Percentiles rank a stretch among this genome's conserved stretches.
These are phyloP conservation scores for Zancudomyces culisetae DNA, from an alignment of 371 early-diverging fungal species.

Conservation along the genomic window DNA sequence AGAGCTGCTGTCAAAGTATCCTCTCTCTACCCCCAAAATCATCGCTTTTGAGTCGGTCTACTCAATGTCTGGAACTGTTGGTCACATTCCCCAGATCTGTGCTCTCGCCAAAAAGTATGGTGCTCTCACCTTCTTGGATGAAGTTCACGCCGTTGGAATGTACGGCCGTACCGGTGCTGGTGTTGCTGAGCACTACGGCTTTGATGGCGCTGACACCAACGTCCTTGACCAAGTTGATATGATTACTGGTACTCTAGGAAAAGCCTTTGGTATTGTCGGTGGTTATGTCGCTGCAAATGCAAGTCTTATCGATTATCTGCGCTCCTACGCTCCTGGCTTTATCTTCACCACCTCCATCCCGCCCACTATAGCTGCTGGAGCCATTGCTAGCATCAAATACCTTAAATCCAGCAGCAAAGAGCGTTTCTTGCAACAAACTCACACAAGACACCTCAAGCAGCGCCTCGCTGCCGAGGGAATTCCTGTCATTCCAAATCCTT, in stretches of 20 bases:
- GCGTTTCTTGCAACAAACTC: slow-evolving; percentile 76
- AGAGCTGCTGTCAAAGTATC: slow-evolving; percentile 51
- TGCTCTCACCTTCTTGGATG: slow-evolving; percentile 94
- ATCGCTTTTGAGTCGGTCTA: slow-evolving; percentile 97
- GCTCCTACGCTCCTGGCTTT: slow-evolving; percentile 96
- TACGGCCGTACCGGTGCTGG: slow-evolving; percentile 92
- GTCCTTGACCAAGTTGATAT: slow-evolving; percentile 87
- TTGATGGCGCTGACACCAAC: slow-evolving; percentile 35
- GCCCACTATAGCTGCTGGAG: slow-evolving; percentile 80
- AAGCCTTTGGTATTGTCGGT: slow-evolving; percentile 94
- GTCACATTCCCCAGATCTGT: slow-evolving; percentile 85
- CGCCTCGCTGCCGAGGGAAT: slow-evolving; percentile 65
- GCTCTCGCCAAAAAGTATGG: slow-evolving; percentile 89
- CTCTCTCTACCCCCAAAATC: slow-evolving; percentile 73
- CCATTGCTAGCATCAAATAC: slow-evolving; percentile 76
- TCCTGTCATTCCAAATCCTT: slow-evolving; percentile 94
- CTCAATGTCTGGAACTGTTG: slow-evolving; percentile 94
- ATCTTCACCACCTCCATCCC: slow-evolving; percentile 97
- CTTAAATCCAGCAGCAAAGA: slow-evolving; percentile 63
- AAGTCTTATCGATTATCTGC: slow-evolving; percentile 81
- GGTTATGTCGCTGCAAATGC: slow-evolving; percentile 92
- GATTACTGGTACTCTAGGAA: slow-evolving; percentile 93
- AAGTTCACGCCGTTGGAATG: slow-evolving; percentile 98
- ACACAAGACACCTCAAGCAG: slow-evolving; percentile 69
- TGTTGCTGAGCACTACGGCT: slow-evolving; percentile 89